Evolutionary conservation across 768 basidiomycete genomes (phyloP).

Genomic region (Pisolithus microcarpus): DNA sequence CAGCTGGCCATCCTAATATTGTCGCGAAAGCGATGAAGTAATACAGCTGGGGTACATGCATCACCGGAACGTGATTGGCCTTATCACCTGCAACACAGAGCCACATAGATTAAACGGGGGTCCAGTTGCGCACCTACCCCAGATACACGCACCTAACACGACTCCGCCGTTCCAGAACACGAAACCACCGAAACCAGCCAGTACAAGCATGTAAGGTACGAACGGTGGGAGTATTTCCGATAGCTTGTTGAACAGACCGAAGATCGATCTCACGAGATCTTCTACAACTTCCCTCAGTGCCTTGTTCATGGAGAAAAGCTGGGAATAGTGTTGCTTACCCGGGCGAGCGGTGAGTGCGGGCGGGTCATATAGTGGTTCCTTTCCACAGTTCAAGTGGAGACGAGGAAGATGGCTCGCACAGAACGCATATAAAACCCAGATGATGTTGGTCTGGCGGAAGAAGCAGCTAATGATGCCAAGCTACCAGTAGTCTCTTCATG

Average conservation of each 20-base stretch:
- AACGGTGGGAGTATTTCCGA: conserved; percentile 51
- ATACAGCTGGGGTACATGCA: conserved; percentile 86
- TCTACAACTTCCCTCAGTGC: conserved; percentile 30
- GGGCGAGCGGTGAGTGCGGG: conserved; percentile 54
- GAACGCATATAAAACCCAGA: conserved; percentile 88
- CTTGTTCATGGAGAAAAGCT: conserved; percentile 1
- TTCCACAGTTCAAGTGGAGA: conserved; percentile 55
- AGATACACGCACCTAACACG: conserved; percentile 64
- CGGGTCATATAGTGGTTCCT: conserved; percentile 59
- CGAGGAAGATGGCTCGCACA: conserved; percentile 65
- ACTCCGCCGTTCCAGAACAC: conserved; percentile 91
- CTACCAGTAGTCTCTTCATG: conserved; percentile 38
- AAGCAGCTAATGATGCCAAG: conserved; percentile 75
- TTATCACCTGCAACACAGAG: conserved; percentile 66
- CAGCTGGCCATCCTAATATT: conserved; percentile 72
- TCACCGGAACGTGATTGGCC: conserved; percentile 75
- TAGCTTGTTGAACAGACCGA: conserved; percentile 44
- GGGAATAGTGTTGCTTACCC: conserved; percentile 35
- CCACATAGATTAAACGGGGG: conserved; percentile 9
- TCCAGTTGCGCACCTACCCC: conserved; percentile 6
- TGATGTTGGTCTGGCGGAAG: conserved; percentile 90
- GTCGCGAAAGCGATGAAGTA: conserved; percentile 80
- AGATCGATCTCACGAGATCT: conserved; percentile 48
- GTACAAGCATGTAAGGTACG: conserved; percentile 62
- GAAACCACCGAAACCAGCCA: conserved; percentile 60